phyloP scores from a whole-genome alignment of 331 rosid species.

The Cydonia oblonga region DNA sequence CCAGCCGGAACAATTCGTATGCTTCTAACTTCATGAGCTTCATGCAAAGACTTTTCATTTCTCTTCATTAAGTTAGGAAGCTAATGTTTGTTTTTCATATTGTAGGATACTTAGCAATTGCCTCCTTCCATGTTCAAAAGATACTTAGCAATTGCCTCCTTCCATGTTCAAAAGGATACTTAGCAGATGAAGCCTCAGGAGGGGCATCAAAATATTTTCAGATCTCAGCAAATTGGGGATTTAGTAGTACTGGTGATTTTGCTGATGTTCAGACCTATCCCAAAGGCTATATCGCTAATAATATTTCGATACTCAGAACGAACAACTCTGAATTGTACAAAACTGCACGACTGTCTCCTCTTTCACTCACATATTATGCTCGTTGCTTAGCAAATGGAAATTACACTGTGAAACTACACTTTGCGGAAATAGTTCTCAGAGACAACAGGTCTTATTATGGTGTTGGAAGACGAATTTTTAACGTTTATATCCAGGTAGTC shows the following conservation, averaged over 20 bases:
- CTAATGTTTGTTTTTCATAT: background rate
- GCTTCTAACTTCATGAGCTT: background rate
- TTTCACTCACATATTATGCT: slow-evolving; percentile 8
- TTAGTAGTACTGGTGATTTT: too few species aligned
- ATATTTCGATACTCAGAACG: background rate
- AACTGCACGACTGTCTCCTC: slow-evolving; percentile 10
- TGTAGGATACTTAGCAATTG: slow-evolving; percentile 10
- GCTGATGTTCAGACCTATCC: background rate
- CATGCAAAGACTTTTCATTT: background rate
- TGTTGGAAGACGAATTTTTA: slow-evolving; percentile 54
- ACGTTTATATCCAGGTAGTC: slow-evolving; percentile 62
- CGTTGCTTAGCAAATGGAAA: slow-evolving; percentile 11
- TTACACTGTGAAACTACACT: slow-evolving; percentile 51
- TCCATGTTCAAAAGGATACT: too few species aligned
- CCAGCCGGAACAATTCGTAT: slow-evolving; percentile 2
- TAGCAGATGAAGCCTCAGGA: slow-evolving; percentile 11
- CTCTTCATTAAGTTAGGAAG: background rate
- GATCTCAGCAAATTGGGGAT: background rate
- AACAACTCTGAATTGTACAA: slow-evolving; percentile 5
- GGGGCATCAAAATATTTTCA: slow-evolving; percentile 3
- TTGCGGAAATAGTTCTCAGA: slow-evolving; percentile 43
- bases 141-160: too few species aligned
- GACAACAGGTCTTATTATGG: slow-evolving; percentile 16
- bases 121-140: slow-evolving; percentile 4
- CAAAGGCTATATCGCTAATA: too few species aligned